Evolutionary conservation across 2,329 filamentous ascomycete species (phyloP).

Genomic region (Escovopsis sp.): DNA sequence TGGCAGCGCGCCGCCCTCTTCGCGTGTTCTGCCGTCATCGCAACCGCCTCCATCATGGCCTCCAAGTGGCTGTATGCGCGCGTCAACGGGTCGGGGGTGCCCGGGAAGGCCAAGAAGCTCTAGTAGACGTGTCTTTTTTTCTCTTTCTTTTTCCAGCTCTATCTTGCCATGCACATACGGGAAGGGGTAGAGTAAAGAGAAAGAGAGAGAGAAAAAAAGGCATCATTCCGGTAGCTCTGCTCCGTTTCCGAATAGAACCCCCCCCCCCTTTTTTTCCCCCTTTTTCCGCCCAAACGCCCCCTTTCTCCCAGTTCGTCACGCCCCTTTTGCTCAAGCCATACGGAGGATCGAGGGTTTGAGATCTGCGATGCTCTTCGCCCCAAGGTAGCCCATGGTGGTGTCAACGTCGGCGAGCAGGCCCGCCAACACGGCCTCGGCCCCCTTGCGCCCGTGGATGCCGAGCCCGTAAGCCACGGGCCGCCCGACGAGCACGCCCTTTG

Average conservation of each 20-base stretch:
- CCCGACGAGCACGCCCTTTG: constrained; percentile 28
- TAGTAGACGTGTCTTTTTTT: constrained; percentile 7
- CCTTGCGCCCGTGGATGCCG: constrained; percentile 21
- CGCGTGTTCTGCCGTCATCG: constrained; percentile 50
- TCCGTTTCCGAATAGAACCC: no score
- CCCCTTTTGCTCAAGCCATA: constrained; percentile 5
- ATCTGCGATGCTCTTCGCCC: constrained; percentile 28
- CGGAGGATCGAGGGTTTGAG: constrained; percentile 21
- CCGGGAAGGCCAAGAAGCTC: constrained; percentile 18
- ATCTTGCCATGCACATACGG: no score
- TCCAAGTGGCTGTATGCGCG: constrained; percentile 57
- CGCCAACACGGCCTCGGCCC: constrained; percentile 41
- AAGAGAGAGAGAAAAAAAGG: no score
- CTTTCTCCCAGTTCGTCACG: not conserved
- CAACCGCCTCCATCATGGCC: constrained; percentile 53
- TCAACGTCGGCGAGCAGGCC: constrained; percentile 29
- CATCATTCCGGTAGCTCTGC: no score
- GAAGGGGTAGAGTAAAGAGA: no score
- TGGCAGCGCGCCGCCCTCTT: constrained; percentile 56
- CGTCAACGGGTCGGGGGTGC: constrained; percentile 36
- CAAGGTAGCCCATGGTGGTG: constrained; percentile 39
- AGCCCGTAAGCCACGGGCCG: constrained; percentile 24
- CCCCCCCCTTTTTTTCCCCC: no score
- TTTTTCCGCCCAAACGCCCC: no score
- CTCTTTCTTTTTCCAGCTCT: no score